Percentiles rank a stretch among this genome's conserved stretches.
Evolutionary conservation across 371 early-diverging fungal species (phyloP).

Genomic region (Mortierella sp.): DNA sequence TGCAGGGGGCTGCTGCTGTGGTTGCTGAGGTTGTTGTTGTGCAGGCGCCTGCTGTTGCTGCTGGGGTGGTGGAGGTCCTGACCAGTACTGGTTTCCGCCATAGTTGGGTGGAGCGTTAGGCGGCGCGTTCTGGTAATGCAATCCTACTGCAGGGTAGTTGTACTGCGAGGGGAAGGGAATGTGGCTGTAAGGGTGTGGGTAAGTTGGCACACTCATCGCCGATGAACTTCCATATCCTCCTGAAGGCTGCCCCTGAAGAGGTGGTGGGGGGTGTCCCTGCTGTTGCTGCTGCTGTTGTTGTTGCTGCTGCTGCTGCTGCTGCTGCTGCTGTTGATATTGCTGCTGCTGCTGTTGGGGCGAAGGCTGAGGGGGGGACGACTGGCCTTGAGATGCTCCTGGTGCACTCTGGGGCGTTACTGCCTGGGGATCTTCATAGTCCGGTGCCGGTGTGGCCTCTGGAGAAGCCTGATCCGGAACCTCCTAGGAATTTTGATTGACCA

Average conservation of each 20-base stretch:
- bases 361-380: slow-evolving; percentile 19
- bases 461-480: slow-evolving; percentile 10
- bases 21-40: neutral
- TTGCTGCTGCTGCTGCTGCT: slow-evolving; percentile 16
- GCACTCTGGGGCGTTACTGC: slow-evolving; percentile 8
- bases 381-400: slow-evolving; percentile 11
- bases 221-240: slow-evolving; percentile 38
- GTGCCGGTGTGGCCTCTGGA: slow-evolving; percentile 10
- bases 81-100: slow-evolving; percentile 34
- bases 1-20: neutral
- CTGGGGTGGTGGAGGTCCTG: slow-evolving; percentile 20
- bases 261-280: neutral
- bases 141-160: slow-evolving; percentile 24
- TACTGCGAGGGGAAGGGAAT: slow-evolving; percentile 40
- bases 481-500: neutral
- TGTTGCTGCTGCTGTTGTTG: slow-evolving; percentile 4
- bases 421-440: slow-evolving; percentile 21
- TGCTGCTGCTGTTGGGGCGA: slow-evolving; percentile 28
- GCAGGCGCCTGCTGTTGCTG: slow-evolving; percentile 13
- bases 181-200: slow-evolving; percentile 38
- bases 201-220: slow-evolving; percentile 41
- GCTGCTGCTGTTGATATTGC: slow-evolving; percentile 19
- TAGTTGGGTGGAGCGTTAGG: slow-evolving; percentile 9
- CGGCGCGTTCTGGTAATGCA: slow-evolving; percentile 36
- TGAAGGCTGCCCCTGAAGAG: slow-evolving; percentile 12